Base-by-base conservation (phyloP, 2,329 filamentous ascomycete species). In the Botryotinia calthae region DNA sequence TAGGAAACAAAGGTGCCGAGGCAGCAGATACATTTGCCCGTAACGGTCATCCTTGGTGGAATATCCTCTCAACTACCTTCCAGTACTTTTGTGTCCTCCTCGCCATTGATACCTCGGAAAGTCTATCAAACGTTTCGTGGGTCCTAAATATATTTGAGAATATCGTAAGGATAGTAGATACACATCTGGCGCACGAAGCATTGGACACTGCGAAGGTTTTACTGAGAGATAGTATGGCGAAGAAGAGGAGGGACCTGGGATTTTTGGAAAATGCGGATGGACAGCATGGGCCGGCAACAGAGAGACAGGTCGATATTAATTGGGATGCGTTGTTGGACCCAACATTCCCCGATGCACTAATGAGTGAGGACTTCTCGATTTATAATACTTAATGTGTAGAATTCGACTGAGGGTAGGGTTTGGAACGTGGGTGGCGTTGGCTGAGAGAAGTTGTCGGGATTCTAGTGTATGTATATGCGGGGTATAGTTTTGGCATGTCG, bases 311-410 rank as follows among this genome's bases (percentile, higher is more conserved):
- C 12, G 73, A 74, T 58, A 74, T 77, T 37, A 73, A 77, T 68
- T 77, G 76, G 76, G 76, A 78, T 72, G 75, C 75, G 7, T 51
- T 77, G 63, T 48, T 78, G 22, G 76, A 78, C 68, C 76, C 76
- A 18, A 67, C 22, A 6, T 67, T 72, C 40, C 70, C 70, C 0
- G 70, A 72, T n/a, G 48, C 70, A 1, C 46, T 72, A 28, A 72
- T 72, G 70, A 42, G 70, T 48, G 70, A 72, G 20, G 70, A 72
- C 4, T 72, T 61, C 48, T 68, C 70, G 16, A 54, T 72, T 5
- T 68, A 72, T 59, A 42, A 68, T 68, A 42, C 9, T 25, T 68
- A n/a, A 51, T 25, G 34, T 54, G 14, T 4, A 25, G 1, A 42
- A 56, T 67, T 56, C 5, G 16, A 6, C 12, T 22, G 2, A 12